phyloP scores from a whole-genome alignment of 176 grass and related monocot species.

The Raddia distichophylla region DNA sequence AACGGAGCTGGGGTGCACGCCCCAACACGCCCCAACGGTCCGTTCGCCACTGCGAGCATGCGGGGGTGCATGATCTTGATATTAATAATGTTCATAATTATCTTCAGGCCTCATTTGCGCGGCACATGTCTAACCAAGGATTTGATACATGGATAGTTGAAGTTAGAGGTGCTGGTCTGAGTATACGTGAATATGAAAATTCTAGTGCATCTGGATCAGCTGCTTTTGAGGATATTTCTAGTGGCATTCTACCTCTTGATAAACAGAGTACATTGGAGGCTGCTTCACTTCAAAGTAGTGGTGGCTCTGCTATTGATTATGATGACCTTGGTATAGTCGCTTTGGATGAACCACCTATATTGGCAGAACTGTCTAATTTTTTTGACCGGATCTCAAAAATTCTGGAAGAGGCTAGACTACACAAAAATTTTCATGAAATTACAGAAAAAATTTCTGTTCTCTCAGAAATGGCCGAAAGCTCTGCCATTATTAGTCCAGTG shows the following conservation, averaged over 20 bases:
- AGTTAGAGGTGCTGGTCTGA: constrained; percentile 81
- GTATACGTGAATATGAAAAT: constrained; percentile 36
- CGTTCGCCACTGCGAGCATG: too few relatives aligned
- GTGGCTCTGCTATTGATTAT: constrained; percentile 26
- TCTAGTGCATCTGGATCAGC: neutral
- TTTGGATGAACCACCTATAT: constrained; percentile 69
- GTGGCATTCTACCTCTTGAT: constrained; percentile 15
- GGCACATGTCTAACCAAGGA: constrained; percentile 79
- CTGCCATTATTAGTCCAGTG: constrained; percentile 60
- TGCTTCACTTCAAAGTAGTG: constrained; percentile 31
- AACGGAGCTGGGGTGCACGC: too few relatives aligned
- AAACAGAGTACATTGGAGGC: constrained; percentile 20
- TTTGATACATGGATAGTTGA: constrained; percentile 89
- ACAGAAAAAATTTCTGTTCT: constrained; percentile 66
- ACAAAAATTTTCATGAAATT: constrained; percentile 63
- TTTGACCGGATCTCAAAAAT: constrained; percentile 69
- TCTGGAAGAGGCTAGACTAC: constrained; percentile 70
- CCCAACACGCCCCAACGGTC: too few relatives aligned
- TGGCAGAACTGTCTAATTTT: constrained; percentile 66
- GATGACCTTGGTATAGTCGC: constrained; percentile 45
- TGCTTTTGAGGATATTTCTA: constrained; percentile 20
- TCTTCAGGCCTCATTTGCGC: constrained; percentile 79
- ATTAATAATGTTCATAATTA: constrained; percentile 2
- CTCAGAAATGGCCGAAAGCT: constrained; percentile 66
- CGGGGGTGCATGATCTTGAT: neutral